Evolutionary conservation across 2,329 filamentous ascomycete genomes (phyloP), one percentile per base, ranked within the genome.

Genomic region (Aspergillus aculeatinus): DNA sequence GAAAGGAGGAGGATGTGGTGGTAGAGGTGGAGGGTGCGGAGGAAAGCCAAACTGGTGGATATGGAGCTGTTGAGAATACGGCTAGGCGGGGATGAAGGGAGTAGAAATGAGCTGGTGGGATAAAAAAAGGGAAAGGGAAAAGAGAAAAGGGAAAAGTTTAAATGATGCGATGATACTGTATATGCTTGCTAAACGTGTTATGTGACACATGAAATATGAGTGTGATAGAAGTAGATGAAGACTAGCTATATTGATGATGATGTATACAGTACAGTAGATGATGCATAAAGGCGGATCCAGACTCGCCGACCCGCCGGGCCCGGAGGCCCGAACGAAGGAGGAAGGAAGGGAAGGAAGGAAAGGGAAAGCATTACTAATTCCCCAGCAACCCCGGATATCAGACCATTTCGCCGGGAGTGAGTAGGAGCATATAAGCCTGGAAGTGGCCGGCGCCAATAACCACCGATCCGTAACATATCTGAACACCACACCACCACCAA

Each of bases 1-100:
- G 76, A 16, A 75, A 75, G 42, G 57, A 61, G 4, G 64, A 65
- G 55, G 63, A 72, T 29, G 68, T 77, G 23, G 69, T 73, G 12
- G 63, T 65, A 29, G 60, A 65, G 11, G 65, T 63, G 5, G 31
- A 51, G n/a, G 57, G 59, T n/a, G 23, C 25, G 21, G 48, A 42
- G 21, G 25, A 50, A 29, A 51, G 6, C 2, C 35, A 39, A 33
- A 58, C 55, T 35, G n/a, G 25, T 5, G 51, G 55, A n/a, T 58
- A 61, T 55, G 55, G 59, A 25, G 42, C 54, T 3, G 35, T 21
- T 19, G 33, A 35, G 14, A 10, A 12, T 16, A 23, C 39, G 14
- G n/a, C 25, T 3, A 5, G 25, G 14, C 29, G 48, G 14, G 10
- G 48, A 5, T 35, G 33, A 42, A n/a, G 4, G 1, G 11, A 35